Evolutionary conservation across 2,329 filamentous ascomycete genomes (phyloP), one percentile per base, ranked within the genome.

Genomic region (Mycocentrospora acerina): DNA sequence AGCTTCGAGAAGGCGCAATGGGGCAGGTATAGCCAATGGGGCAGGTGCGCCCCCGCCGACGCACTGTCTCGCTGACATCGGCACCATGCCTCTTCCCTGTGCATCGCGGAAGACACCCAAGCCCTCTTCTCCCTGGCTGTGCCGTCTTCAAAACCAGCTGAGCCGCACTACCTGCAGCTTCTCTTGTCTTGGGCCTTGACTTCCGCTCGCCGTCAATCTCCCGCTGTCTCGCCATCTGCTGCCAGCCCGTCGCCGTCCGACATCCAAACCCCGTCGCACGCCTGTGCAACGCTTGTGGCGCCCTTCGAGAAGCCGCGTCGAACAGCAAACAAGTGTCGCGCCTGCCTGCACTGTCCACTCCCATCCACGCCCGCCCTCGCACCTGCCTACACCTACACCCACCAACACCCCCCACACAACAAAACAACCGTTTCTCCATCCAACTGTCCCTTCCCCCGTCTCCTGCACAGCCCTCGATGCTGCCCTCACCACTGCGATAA

Each of bases 71-170:
- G n/a, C 29, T 13, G 11, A 12, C 13, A 15, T 29, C 13, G n/a
- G n/a, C 36, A 27, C 36, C 18, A 12, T 18, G 29, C 24, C 35
- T 31, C 18, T 14, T 14, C 34, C 12, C 19, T n/a, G 15, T 19
- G 15, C 31, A 10, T 24, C 8, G 19, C 19, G 9, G 19, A 22
- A 22, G 19, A 22, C 19, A 9, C 19, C 19, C 19, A 22, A 22
- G 22, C 28, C 31, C 22, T 28, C 28, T 30, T 37, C 28, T 40
- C 25, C 29, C 42, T 44, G 19, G 9, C 45, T 48, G 30, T 27
- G 32, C 36, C 44, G 47, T 53, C 52, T 60, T 66, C 62, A 64
- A 64, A 66, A 64, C 59, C 59, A 62, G 54, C 59, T 53, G 59
- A 64, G 62, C 58, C 62, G 61, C 60, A 60, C 57, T 44, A 47